A percentile compares a stretch with the other conserved stretches of the same genome.
These are phyloP conservation scores for Ambrosia hybrid DNA, from an alignment of 140 eudicot species.

Conservation along the genomic window DNA sequence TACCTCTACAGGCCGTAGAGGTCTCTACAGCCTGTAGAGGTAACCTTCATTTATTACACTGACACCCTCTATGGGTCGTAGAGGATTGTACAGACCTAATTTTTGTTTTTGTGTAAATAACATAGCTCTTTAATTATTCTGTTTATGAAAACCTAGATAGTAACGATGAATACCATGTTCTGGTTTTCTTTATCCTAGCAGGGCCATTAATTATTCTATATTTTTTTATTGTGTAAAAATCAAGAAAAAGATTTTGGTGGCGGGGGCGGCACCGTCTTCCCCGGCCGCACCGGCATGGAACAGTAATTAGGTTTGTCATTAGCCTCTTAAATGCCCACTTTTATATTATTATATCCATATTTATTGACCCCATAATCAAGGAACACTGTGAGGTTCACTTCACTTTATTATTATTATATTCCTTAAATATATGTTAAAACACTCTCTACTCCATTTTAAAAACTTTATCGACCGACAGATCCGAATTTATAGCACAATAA, in stretches of 20 bases:
- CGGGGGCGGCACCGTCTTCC: slow-evolving; percentile 44
- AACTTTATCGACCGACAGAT: slow-evolving; percentile 21
- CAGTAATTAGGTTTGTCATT: slow-evolving; percentile 22
- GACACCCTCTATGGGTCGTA: too few species aligned
- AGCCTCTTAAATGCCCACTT: slow-evolving; percentile 23
- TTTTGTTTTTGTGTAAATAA: too few species aligned
- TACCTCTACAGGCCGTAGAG: too few species aligned
- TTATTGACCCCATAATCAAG: slow-evolving; percentile 8
- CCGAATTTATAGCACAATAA: slow-evolving; percentile 21
- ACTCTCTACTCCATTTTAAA: background rate
- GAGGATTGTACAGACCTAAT: too few species aligned
- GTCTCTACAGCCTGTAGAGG: too few species aligned
- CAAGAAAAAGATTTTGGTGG: slow-evolving; percentile 36
- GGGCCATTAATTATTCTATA: slow-evolving; percentile 9
- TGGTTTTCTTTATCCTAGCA: slow-evolving; percentile 14
- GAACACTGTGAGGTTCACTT: background rate
- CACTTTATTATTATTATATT: background rate
- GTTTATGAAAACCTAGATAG: background rate
- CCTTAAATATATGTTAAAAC: background rate
- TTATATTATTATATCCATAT: background rate
- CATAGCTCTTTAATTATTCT: too few species aligned
- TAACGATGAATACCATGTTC: slow-evolving; percentile 9
- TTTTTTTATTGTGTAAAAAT: slow-evolving; percentile 24
- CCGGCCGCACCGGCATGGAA: slow-evolving; percentile 35
- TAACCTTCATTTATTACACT: too few species aligned